Conservation (phyloP, 2,329 filamentous ascomycete species). For the Ustilaginoidea virens region DNA sequence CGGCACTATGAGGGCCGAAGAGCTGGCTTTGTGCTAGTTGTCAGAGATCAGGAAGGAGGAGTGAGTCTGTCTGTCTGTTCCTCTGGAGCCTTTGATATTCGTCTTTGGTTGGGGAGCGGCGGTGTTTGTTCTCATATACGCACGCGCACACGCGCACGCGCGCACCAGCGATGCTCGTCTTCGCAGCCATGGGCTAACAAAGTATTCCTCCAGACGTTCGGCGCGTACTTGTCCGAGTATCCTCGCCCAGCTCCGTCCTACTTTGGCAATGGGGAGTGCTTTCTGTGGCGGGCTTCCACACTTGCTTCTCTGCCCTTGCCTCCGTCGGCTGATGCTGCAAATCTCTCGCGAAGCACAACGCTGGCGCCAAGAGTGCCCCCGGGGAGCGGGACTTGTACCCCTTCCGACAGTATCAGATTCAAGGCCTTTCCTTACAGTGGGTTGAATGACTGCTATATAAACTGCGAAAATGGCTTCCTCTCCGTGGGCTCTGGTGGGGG, state of each 20-base stretch:
- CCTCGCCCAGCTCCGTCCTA: conserved; percentile 72
- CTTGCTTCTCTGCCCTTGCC: conserved; percentile 37
- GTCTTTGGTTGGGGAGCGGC: no score
- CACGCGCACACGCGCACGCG: no score
- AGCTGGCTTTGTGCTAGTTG: conserved; percentile 79
- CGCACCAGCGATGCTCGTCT: no score
- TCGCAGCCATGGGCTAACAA: no score
- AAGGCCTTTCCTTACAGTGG: conserved; percentile 95
- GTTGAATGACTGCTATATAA: conserved; percentile 91
- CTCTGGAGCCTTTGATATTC: background rate
- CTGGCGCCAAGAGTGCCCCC: conserved; percentile 12
- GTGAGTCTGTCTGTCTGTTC: conserved; percentile 32
- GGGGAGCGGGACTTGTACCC: conserved; percentile 10
- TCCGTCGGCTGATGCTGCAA: conserved; percentile 34
- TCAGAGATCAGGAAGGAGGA: conserved; percentile 61
- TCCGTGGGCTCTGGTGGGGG: conserved; percentile 81
- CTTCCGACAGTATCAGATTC: conserved; percentile 69
- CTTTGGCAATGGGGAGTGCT: conserved; percentile 94
- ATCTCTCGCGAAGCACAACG: conserved; percentile 27
- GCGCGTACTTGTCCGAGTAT: conserved; percentile 83
- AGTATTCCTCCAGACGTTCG: conserved; percentile 55
- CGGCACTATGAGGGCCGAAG: conserved; percentile 50
- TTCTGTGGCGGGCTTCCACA: conserved; percentile 46
- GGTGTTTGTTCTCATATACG: no score
- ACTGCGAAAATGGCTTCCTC: conserved; percentile 73